These are phyloP conservation scores for Diutina rugosa DNA, from an alignment of 1,139 yeast species.

Conservation along the genomic window DNA sequence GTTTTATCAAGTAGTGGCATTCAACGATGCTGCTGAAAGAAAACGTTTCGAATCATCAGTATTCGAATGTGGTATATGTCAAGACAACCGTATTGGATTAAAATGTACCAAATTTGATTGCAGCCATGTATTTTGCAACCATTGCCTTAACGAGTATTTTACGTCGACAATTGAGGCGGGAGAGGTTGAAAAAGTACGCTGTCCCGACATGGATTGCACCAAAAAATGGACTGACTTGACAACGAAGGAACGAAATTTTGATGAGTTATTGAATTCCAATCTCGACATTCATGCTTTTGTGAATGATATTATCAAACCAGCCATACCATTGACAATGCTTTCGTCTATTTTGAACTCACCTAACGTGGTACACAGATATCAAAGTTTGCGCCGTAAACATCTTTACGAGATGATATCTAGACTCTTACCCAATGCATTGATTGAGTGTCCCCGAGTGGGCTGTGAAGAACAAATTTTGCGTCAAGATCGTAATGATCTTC, in stretches of 20 bases:
- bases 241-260: neutral
- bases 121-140: conserved; percentile 40
- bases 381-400: conserved; percentile 20
- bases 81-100: conserved; percentile 35
- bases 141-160: conserved; percentile 37
- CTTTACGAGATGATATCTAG: conserved; percentile 32
- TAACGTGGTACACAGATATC: conserved; percentile 23
- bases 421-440: conserved; percentile 36
- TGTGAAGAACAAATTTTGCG: conserved; percentile 35
- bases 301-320: conserved; percentile 21
- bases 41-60: conserved; percentile 23
- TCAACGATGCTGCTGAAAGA: conserved; percentile 11
- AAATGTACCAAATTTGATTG: conserved; percentile 33
- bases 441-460: conserved; percentile 35
- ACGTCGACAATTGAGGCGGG: conserved; percentile 34
- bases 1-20: conserved; percentile 9
- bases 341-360: conserved; percentile 13
- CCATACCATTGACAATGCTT: conserved; percentile 19
- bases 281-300: conserved; percentile 2
- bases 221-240: conserved; percentile 9
- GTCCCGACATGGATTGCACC: conserved; percentile 44
- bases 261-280: neutral
- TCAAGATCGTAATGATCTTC: conserved; percentile 34
- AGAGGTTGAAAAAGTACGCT: conserved; percentile 39
- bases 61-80: conserved; percentile 49